Base-by-base conservation (phyloP, 2,329 filamentous ascomycete genomes). In the Fusarium sp. region DNA sequence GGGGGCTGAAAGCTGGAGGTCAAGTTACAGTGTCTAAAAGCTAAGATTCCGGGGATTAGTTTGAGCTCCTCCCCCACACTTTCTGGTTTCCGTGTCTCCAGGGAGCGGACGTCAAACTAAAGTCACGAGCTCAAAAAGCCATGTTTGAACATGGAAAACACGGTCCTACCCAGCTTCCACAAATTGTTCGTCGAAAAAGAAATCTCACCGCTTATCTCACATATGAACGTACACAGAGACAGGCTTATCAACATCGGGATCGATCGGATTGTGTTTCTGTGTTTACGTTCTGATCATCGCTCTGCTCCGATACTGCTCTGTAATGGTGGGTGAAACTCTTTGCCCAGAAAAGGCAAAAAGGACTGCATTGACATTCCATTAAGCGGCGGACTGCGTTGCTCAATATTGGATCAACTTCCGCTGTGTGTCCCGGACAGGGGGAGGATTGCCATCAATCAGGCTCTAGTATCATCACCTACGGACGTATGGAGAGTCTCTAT, bases 181-280 rank as follows among this genome's bases (percentile, higher is more conserved):
- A 36, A 52, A 39, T 22, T 28, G 36, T 36, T 14, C 22, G 6
- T 40, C 11, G 9, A 49, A 49, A 52, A 36, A 31, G 31, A 40
- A 40, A 58, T 22, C 57, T 70, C 67, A 70, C 62, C 67, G 67
- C 67, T 57, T 50, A 57, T 67, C 61, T 70, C 45, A 43, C 19
- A 52, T 52, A 46, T 51, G 21, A 46, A 49, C 28, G 28, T 31
- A 10, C 28, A 33, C 34, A 44, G 24, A 21, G 19, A 51, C 39
- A 44, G 22, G 14, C 40, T 24, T 50, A 33, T 17, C 56, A 40
- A 40, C 13, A 38, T 45, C 51, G 46, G 40, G 21, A 54, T 67
- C 50, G 57, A 57, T 67, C 54, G 57, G 47, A 33, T 51, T 19
- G 15, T 28, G 56, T 22, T 19, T 52, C 28, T 42, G 34, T 31